These are phyloP conservation scores for Cenococcum geophilum DNA, from an alignment of 495 filamentous ascomycete species.

Conservation along the genomic window DNA sequence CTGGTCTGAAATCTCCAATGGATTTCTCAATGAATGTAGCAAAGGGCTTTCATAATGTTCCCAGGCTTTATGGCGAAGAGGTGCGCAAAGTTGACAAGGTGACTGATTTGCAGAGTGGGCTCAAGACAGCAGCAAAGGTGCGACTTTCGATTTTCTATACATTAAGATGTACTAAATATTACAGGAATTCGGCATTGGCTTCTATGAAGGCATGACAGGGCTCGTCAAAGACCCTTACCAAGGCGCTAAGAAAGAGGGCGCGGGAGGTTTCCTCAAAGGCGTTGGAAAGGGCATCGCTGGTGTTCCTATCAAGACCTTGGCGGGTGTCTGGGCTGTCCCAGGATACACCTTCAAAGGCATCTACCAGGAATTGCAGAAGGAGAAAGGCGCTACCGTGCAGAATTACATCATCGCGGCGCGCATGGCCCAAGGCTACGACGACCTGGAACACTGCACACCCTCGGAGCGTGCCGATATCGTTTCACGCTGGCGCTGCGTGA, in stretches of 20 bases:
- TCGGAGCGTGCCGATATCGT: constrained; percentile 53
- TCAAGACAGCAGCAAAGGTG: constrained; percentile 44
- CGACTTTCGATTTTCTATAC: neutral
- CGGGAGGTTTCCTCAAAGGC: constrained; percentile 37
- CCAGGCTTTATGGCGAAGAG: constrained; percentile 70
- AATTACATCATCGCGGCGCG: constrained; percentile 69
- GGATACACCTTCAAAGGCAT: constrained; percentile 49
- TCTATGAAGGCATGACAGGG: constrained; percentile 38
- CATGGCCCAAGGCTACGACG: constrained; percentile 64
- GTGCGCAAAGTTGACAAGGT: constrained; percentile 65
- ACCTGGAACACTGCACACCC: constrained; percentile 43
- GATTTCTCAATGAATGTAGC: constrained; percentile 73
- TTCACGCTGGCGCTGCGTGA: constrained; percentile 49
- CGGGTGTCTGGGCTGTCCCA: constrained; percentile 30
- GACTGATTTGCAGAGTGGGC: constrained; percentile 59
- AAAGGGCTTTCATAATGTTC: constrained; percentile 80
- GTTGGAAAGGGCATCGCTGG: constrained; percentile 38
- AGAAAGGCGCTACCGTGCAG: constrained; percentile 55
- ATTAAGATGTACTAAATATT: neutral
- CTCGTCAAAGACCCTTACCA: constrained; percentile 37
- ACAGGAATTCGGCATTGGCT: constrained; percentile 31
- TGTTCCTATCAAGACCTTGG: constrained; percentile 26
- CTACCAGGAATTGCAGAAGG: constrained; percentile 62
- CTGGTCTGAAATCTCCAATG: constrained; percentile 66
- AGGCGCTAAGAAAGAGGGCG: constrained; percentile 39